phyloP scores from a whole-genome alignment of 1,284 basidiomycete genomes.

The Sanghuangporus sanghuang region DNA sequence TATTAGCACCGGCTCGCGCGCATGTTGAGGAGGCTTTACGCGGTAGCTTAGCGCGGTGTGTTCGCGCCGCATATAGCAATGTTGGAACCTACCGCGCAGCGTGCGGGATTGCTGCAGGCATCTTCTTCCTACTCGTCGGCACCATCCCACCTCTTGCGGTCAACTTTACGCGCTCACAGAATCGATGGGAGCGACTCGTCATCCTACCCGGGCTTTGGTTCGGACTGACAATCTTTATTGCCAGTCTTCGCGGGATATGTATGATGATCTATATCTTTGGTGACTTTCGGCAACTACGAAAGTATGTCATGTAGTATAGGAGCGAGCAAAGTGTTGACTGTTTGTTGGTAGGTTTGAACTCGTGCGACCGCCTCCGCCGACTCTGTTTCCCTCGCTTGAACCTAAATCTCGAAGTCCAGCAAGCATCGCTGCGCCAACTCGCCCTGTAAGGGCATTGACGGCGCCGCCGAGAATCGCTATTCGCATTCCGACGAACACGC shows the following conservation, averaged over 20 bases:
- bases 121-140: conserved; percentile 38
- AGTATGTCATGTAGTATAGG: conserved; percentile 27
- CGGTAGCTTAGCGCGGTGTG: conserved; percentile 61
- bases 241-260: conserved; percentile 58
- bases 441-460: conserved; percentile 10
- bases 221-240: conserved; percentile 56
- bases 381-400: background rate
- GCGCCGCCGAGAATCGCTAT: conserved; percentile 12
- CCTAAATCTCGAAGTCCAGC: background rate
- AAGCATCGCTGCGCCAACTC: background rate
- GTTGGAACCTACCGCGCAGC: conserved; percentile 67
- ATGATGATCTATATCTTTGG: conserved; percentile 77
- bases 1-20: conserved; percentile 53
- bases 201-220: conserved; percentile 67
- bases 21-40: conserved; percentile 56
- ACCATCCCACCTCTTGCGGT: conserved; percentile 47
- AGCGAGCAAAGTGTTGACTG: background rate
- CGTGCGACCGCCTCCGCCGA: conserved; percentile 40
- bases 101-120: conserved; percentile 62
- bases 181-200: conserved; percentile 52
- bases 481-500: conserved; percentile 5
- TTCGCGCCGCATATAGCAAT: conserved; percentile 64
- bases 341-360: conserved; percentile 50
- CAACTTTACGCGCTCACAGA: conserved; percentile 38
- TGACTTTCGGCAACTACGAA: conserved; percentile 69